phyloP scores from a whole-genome alignment of 257 asterid species.

The Paulownia fortunei region DNA sequence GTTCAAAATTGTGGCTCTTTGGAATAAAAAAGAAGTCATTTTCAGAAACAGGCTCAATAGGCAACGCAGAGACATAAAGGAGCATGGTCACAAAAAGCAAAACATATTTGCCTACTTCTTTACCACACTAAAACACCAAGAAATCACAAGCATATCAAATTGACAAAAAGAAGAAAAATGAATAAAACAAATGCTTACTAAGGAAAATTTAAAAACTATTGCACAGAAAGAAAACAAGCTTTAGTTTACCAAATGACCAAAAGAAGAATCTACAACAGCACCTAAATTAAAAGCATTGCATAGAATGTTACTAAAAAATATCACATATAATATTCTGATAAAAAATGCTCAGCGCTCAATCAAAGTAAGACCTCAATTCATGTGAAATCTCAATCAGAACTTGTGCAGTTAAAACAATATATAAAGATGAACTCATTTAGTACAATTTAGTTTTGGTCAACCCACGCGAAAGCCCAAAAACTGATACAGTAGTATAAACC shows the following conservation, averaged over 20 bases:
- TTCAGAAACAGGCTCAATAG: background rate
- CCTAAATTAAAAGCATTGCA: background rate
- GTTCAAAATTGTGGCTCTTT: background rate
- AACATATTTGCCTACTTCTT: background rate
- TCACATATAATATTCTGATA: background rate
- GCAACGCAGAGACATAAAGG: background rate
- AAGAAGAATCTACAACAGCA: slow-evolving; percentile 7
- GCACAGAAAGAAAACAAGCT: slow-evolving; percentile 36
- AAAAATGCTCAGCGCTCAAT: background rate
- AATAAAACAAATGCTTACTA: background rate
- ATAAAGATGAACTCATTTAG: slow-evolving; percentile 1
- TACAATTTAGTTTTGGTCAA: slow-evolving; percentile 38
- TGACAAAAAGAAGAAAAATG: background rate
- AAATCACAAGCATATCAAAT: background rate
- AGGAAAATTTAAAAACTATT: background rate
- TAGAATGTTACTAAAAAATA: slow-evolving; percentile 15
- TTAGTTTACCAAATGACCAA: slow-evolving; percentile 41
- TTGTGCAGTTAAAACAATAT: slow-evolving; percentile 12
- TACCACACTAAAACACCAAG: background rate
- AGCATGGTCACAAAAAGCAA: background rate
- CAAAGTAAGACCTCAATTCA: slow-evolving; percentile 22
- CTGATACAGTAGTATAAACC: background rate
- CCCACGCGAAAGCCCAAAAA: slow-evolving; percentile 17
- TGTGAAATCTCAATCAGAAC: slow-evolving; percentile 2
- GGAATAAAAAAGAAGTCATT: background rate